These are phyloP conservation scores for Argentina anserina DNA, from an alignment of 306 rosid species.

Conservation along the genomic window DNA sequence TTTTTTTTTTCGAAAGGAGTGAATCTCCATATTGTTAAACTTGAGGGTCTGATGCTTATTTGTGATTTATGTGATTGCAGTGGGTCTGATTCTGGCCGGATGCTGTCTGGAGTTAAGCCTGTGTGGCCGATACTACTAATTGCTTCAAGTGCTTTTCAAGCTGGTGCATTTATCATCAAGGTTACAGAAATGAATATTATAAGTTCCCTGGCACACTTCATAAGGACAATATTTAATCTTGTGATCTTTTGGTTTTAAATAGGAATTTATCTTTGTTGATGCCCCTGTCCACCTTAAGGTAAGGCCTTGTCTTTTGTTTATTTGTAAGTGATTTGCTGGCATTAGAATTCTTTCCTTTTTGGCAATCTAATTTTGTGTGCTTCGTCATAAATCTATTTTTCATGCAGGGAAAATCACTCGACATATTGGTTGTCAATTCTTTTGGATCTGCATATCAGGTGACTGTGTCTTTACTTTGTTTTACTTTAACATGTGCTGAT, in stretches of 20 bases:
- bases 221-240: conserved; percentile 22
- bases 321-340: conserved; percentile 2
- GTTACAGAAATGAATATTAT: conserved; percentile 31
- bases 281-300: conserved; percentile 60
- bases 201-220: conserved; percentile 21
- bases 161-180: conserved; percentile 89
- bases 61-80: conserved; percentile 41
- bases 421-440: conserved; percentile 95
- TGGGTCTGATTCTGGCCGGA: conserved; percentile 73
- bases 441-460: conserved; percentile 95
- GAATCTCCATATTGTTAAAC: background rate
- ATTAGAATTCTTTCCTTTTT: conserved; percentile 17
- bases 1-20: no score
- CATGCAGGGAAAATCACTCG: conserved; percentile 79
- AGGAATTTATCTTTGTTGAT: conserved; percentile 74
- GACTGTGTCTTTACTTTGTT: conserved; percentile 13
- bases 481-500: background rate
- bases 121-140: conserved; percentile 83
- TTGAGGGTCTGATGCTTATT: conserved; percentile 22
- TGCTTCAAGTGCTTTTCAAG: conserved; percentile 81
- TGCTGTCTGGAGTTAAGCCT: conserved; percentile 72
- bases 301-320: conserved; percentile 11
- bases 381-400: conserved; percentile 23
- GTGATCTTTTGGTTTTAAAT: conserved; percentile 27
- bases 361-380: background rate